phyloP scores from a whole-genome alignment of 1,139 yeast genomes.

The Pichia sp. region DNA sequence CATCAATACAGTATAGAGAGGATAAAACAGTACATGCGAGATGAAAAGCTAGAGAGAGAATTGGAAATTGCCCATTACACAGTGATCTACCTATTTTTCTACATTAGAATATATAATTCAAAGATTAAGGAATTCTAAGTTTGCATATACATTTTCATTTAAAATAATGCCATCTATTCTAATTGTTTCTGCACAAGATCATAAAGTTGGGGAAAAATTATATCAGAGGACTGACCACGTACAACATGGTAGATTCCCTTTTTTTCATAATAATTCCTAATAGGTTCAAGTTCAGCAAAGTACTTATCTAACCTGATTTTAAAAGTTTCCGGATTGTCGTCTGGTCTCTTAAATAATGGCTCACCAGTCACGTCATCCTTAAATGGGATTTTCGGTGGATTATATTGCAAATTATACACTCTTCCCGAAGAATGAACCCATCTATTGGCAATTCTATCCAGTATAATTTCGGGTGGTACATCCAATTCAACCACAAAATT shows the following conservation, averaged over 20 bases:
- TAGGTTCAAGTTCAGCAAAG: constrained; percentile 51
- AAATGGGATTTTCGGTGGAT: constrained; percentile 80
- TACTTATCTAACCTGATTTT: constrained; percentile 61
- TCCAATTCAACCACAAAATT: constrained; percentile 77
- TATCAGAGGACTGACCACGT: constrained; percentile 75
- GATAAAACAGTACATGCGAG: too few relatives aligned
- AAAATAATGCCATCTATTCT: too few relatives aligned
- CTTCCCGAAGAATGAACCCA: constrained; percentile 90
- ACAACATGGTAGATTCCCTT: constrained; percentile 52
- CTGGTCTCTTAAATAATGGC: constrained; percentile 68
- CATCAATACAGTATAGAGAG: too few relatives aligned
- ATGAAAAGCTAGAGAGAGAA: too few relatives aligned
- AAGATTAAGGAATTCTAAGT: too few relatives aligned
- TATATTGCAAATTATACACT: constrained; percentile 77
- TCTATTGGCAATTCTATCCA: constrained; percentile 76
- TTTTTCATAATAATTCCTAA: constrained; percentile 53
- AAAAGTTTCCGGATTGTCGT: constrained; percentile 71
- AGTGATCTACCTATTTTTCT: too few relatives aligned
- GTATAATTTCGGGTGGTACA: constrained; percentile 74
- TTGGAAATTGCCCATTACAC: too few relatives aligned
- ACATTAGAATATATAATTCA: too few relatives aligned
- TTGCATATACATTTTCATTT: neutral
- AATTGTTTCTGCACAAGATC: constrained; percentile 32
- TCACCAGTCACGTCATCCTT: constrained; percentile 88
- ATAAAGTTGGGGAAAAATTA: constrained; percentile 67